Evolutionary conservation across 192 early-diverging fungal species (phyloP), one percentile per base, ranked within the genome.

Genomic region (Coemansia sp.): DNA sequence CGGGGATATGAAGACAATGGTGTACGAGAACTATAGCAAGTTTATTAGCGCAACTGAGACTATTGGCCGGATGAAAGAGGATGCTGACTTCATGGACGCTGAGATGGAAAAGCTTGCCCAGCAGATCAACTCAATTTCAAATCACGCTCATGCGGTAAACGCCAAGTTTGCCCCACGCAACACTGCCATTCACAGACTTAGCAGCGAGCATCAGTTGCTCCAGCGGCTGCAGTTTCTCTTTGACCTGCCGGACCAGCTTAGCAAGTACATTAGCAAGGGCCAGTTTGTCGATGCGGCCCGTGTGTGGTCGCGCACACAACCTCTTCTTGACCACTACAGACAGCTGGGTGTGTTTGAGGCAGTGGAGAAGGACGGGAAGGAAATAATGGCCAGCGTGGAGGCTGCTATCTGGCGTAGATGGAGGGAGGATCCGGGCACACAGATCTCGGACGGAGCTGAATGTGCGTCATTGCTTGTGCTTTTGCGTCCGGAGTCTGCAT

Each of bases 11-110:
- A 96, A 99, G 76, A 96, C 97, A 0, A 85, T 99, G 48, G 95
- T 99, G 5, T 99, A 99, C 73, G 94, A 97, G 82, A 99, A 99
- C 85, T 99, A 99, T 72, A 94, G 86, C 86, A 94, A 96, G 85
- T 97, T 99, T 69, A 94, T 97, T 55, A 91, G 88, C 45, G 97
- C 97, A 0, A 94, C 95, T 2, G 94, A 97, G 61, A 95, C 97
- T 1, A 95, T 99, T 52, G 68, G 86, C 10, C 71, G 91, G 84
- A 95, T 98, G 92, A 89, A 89, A 73, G 84, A 84, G 5, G 91
- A 95, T 68, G 93, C 94, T 7, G 92, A 93, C 55, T 85, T 86
- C 51, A 92, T 98, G 89, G 92, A 96, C 61, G 81, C 80, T 3
- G 91, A 95, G 70, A 94, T 96, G 92, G 81, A 73, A 47, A 75